Evolutionary conservation across 495 filamentous ascomycete species (phyloP), one percentile per base, ranked within the genome.

Genomic region (Aspergillus carlsbadensis): DNA sequence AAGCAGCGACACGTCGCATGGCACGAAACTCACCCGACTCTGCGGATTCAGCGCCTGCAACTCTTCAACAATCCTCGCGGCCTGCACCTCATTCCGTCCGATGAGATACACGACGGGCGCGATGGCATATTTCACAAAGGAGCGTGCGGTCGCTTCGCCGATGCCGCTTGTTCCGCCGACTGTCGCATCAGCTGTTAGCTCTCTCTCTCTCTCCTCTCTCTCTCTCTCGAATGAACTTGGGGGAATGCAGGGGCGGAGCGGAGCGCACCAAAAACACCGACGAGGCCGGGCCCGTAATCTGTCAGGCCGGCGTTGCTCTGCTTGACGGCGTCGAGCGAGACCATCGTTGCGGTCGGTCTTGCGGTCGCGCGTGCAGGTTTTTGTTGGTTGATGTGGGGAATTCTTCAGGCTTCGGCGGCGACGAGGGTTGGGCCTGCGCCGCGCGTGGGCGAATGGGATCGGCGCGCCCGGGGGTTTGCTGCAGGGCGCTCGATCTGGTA

Each of bases 101-200:
- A 57, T 35, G 0, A 57, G n/a, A 13, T 57, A 57, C 1, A 35
- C 29, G 11, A 17, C 35, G n/a, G 54, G 39, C 2, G 36, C 2
- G 17, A 18, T 8, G 1, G 54, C 41, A 18, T 43, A 17, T 5
- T 37, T 22, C 0, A 37, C 29, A 8, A 57, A 51, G 8, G 45
- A 24, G 3, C 39, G 22, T 1, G 46, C 36, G 1, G 54, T 51
- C 11, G 45, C 15, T 51, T 50, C 45, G 15, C 54, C 54, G 29
- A 57, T 57, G 11, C 54, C 54, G 20, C 54, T 57, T 0, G 54
- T 57, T 20, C 45, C 54, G 11, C 54, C 54, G 24, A 57, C 54
- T 55, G 42, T 22, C n/a, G 10, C 6, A 20, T 36, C 29, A 48
- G 29, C 33, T 2, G 20, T 15, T 29, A 6, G 13, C 10, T 21